A percentile compares a stretch with the other conserved stretches of the same genome.
These are phyloP conservation scores for Penicillium sp. DNA, from an alignment of 2,329 filamentous ascomycete genomes.

Conservation along the genomic window DNA sequence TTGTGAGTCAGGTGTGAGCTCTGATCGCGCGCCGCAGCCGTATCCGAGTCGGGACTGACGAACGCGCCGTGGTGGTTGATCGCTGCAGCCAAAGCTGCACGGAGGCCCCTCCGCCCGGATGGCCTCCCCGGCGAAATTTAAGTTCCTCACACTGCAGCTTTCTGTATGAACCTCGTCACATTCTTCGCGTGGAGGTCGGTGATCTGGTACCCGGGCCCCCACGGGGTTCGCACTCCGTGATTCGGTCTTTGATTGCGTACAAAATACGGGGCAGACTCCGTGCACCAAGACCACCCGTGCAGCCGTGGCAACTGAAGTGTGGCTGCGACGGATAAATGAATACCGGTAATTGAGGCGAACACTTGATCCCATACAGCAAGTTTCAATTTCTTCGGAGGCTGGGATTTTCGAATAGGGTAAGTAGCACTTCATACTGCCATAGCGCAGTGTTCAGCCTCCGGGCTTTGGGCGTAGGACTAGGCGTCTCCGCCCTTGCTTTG, in stretches of 20 bases:
- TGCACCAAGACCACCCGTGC: neutral
- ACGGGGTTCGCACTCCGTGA: constrained; percentile 7
- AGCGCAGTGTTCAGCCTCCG: neutral
- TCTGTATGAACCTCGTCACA: constrained; percentile 6
- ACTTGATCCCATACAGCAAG: neutral
- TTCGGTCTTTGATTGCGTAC: neutral
- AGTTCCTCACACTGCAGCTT: constrained; percentile 17
- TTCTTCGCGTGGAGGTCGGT: constrained; percentile 3
- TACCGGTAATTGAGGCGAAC: neutral
- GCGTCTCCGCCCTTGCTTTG: constrained; percentile 4
- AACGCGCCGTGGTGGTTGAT: neutral
- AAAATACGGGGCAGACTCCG: neutral
- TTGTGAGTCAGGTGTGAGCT: neutral
- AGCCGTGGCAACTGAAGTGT: constrained; percentile 8
- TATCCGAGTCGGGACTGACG: neutral
- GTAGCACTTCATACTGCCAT: neutral
- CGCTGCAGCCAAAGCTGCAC: constrained; percentile 2
- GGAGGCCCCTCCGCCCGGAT: constrained; percentile 3
- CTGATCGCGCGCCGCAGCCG: neutral
- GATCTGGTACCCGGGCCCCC: constrained; percentile 9
- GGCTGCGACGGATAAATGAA: constrained; percentile 1
- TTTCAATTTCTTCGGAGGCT: neutral
- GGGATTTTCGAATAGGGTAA: neutral
- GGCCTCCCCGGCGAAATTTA: neutral
- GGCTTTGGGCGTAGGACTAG: neutral